Conservation (phyloP, 192 early-diverging fungal genomes). For the Gryganskiella cystojenkinii region DNA sequence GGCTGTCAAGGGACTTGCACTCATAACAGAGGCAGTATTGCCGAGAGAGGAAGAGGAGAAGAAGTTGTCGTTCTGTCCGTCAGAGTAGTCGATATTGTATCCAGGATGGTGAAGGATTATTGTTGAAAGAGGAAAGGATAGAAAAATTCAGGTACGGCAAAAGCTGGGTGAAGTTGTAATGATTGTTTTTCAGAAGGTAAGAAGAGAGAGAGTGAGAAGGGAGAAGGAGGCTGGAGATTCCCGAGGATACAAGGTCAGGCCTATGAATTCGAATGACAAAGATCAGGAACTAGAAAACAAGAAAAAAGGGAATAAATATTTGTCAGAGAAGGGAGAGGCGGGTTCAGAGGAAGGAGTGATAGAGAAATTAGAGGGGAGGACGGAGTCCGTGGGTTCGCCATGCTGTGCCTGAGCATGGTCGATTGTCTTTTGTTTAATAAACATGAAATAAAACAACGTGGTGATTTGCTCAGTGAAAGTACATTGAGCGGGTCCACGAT, state of each 20-base stretch:
- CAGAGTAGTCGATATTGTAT: no score
- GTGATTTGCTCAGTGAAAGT: conserved; percentile 4
- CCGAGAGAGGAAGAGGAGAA: no score
- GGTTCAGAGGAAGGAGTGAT: not conserved
- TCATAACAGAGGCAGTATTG: not conserved
- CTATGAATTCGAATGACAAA: not conserved
- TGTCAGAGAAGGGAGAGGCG: not conserved
- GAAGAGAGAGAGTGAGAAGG: not conserved
- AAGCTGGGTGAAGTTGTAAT: not conserved
- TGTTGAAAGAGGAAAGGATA: no score
- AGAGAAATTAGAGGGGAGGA: not conserved
- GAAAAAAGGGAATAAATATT: no score
- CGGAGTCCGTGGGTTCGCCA: not conserved
- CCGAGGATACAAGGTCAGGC: not conserved
- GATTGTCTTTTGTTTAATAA: no score
- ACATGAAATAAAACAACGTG: not conserved
- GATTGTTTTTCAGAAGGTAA: not conserved
- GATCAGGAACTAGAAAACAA: not conserved
- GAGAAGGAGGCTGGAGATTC: not conserved
- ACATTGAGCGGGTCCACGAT: not conserved
- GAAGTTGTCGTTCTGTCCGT: no score
- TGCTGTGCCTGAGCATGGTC: no score
- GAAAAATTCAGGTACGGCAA: not conserved
- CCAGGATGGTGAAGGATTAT: no score
- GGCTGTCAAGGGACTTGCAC: not conserved